Conservation (phyloP, 2,329 filamentous ascomycete species). For the Epichloe elymi region DNA sequence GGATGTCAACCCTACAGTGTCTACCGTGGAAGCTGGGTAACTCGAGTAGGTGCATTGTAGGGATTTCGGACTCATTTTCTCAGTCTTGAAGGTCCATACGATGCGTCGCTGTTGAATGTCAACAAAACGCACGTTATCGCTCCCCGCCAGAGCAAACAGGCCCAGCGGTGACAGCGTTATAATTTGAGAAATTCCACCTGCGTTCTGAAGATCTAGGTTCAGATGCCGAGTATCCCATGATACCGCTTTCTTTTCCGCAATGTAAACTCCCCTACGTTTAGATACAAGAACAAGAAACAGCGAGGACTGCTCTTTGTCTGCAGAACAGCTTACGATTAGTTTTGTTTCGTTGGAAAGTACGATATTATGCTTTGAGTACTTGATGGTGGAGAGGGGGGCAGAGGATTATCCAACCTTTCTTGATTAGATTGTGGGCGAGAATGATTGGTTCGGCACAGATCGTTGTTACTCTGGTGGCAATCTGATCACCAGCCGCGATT, state of each 20-base stretch:
- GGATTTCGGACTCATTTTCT: slow-evolving; percentile 43
- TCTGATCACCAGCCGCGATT: slow-evolving; percentile 30
- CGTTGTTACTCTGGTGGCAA: slow-evolving; percentile 23
- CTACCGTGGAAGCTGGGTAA: slow-evolving; percentile 31
- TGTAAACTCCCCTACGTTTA: slow-evolving; percentile 2
- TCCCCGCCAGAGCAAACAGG: slow-evolving; percentile 46
- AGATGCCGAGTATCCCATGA: slow-evolving; percentile 39
- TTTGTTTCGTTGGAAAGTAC: not conserved
- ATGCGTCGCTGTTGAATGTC: slow-evolving; percentile 30
- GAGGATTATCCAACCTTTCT: slow-evolving; percentile 24
- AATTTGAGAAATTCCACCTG: slow-evolving; percentile 38
- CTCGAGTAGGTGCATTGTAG: slow-evolving; percentile 45
- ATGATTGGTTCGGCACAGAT: slow-evolving; percentile 41
- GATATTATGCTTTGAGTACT: not conserved
- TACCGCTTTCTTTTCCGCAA: slow-evolving; percentile 13
- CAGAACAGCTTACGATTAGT: not conserved
- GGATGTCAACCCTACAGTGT: slow-evolving; percentile 42
- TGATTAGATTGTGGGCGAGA: slow-evolving; percentile 32
- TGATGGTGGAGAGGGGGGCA: not conserved
- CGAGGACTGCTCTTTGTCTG: not conserved
- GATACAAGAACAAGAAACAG: slow-evolving; percentile 1
- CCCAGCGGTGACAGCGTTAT: slow-evolving; percentile 45
- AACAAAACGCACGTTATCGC: slow-evolving; percentile 44
- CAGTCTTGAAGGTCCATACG: slow-evolving; percentile 49
- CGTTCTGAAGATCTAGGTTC: slow-evolving; percentile 27